A percentile compares a stretch with the other conserved stretches of the same genome.
Conservation (phyloP, 768 basidiomycete genomes). For the Leccinum disarticulatum region DNA sequence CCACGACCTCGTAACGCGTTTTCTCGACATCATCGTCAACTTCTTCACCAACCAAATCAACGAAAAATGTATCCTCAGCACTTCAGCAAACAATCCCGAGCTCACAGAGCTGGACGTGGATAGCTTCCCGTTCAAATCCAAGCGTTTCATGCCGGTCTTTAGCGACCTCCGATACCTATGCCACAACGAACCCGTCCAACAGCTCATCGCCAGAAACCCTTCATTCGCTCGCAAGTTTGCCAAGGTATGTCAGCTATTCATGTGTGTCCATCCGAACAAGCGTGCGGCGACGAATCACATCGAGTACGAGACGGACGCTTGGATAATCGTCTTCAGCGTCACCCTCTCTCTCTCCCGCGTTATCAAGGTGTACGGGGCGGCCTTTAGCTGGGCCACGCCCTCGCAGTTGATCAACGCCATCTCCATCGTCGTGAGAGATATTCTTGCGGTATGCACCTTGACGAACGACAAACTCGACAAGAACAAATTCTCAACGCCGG, state of each 20-base stretch:
- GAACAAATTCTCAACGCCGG: constrained; percentile 59
- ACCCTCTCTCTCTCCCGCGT: constrained; percentile 87
- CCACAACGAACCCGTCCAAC: constrained; percentile 77
- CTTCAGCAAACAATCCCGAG: constrained; percentile 18
- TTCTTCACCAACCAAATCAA: constrained; percentile 92
- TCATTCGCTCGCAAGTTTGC: constrained; percentile 71
- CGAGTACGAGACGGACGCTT: constrained; percentile 95
- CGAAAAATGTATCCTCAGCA: constrained; percentile 61
- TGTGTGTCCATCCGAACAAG: constrained; percentile 89
- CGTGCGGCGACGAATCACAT: constrained; percentile 81
- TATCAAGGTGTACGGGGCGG: constrained; percentile 87
- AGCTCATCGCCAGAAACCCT: constrained; percentile 67
- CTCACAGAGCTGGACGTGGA: constrained; percentile 69
- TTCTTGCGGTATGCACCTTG: constrained; percentile 68
- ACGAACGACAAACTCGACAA: constrained; percentile 67
- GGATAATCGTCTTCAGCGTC: constrained; percentile 96
- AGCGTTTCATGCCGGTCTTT: constrained; percentile 95
- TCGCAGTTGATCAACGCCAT: constrained; percentile 68
- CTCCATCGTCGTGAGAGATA: constrained; percentile 65
- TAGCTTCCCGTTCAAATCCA: constrained; percentile 85
- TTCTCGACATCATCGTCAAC: constrained; percentile 81
- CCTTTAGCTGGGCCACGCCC: constrained; percentile 59
- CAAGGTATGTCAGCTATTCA: constrained; percentile 83
- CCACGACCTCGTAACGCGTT: constrained; percentile 69
- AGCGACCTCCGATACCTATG: constrained; percentile 85